Evolutionary conservation across 163 green algal genomes (phyloP).

Genomic region (Chlamydomonas reinhardtii): DNA sequence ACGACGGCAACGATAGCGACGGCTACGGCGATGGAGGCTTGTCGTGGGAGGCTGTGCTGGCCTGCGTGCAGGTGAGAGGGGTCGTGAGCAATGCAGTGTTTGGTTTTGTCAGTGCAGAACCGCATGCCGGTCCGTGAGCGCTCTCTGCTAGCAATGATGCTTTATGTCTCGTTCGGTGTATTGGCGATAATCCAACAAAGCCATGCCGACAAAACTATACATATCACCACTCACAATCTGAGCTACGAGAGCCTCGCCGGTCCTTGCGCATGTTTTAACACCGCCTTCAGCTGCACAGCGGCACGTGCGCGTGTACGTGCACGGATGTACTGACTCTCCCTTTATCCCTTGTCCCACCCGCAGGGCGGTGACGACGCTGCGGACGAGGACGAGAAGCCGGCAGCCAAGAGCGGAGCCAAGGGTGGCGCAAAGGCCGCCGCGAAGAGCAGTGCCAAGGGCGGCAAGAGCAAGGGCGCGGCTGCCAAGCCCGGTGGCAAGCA

Average conservation of each 20-base stretch:
- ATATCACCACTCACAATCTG: slow-evolving; percentile 86
- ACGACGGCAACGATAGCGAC: slow-evolving; percentile 68
- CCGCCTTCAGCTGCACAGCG: not conserved
- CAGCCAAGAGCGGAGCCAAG: not conserved
- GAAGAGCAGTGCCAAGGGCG: not conserved
- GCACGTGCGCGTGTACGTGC: not conserved
- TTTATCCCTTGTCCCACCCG: not conserved
- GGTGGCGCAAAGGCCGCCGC: no score
- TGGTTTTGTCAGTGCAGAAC: not conserved
- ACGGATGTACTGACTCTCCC: not conserved
- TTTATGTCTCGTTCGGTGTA: slow-evolving; percentile 85
- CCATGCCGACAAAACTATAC: slow-evolving; percentile 80
- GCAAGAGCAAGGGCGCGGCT: not conserved
- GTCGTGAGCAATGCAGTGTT: not conserved
- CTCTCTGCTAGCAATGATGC: slow-evolving; percentile 63
- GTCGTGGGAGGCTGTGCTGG: slow-evolving; percentile 89
- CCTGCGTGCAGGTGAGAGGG: slow-evolving; percentile 63
- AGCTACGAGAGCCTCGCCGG: slow-evolving; percentile 35
- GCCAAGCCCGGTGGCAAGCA: not conserved
- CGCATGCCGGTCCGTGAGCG: no score
- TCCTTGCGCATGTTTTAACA: no score
- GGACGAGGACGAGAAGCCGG: not conserved
- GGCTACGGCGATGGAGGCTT: slow-evolving; percentile 86
- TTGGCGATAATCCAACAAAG: slow-evolving; percentile 75
- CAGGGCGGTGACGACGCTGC: not conserved